phyloP scores from a whole-genome alignment of 257 asterid species.

The Fraxinus excelsior region DNA sequence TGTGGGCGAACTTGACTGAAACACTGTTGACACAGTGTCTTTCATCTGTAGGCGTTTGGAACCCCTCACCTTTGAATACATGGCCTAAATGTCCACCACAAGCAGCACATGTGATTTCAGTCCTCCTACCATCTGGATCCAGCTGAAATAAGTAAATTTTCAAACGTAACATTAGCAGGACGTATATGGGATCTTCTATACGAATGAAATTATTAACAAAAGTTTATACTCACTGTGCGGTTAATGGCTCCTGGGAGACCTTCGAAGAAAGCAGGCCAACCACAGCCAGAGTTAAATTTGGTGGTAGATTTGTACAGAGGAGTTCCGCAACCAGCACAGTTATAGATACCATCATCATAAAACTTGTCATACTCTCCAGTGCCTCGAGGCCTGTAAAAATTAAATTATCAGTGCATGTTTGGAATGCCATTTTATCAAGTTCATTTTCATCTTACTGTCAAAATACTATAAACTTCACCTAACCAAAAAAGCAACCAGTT shows the following conservation, averaged over 20 bases:
- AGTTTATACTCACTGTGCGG: constrained; percentile 51
- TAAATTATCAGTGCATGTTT: not conserved
- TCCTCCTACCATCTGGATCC: constrained; percentile 85
- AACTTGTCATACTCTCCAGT: constrained; percentile 82
- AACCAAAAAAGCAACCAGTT: no score
- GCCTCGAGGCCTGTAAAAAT: constrained; percentile 49
- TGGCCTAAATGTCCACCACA: constrained; percentile 89
- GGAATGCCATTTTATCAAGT: not conserved
- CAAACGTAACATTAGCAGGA: not conserved
- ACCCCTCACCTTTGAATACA: constrained; percentile 77
- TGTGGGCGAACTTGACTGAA: constrained; percentile 59
- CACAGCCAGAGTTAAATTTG: constrained; percentile 78
- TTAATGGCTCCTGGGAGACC: constrained; percentile 70
- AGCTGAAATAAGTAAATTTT: constrained; percentile 42
- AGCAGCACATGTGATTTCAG: constrained; percentile 74
- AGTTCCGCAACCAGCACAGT: constrained; percentile 67
- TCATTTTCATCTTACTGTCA: no score
- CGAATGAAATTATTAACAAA: not conserved
- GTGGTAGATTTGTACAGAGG: constrained; percentile 78
- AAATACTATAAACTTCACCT: no score
- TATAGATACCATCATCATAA: constrained; percentile 55
- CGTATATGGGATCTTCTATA: not conserved
- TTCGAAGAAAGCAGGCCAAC: constrained; percentile 88
- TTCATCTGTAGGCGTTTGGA: constrained; percentile 61
- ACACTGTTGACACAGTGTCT: constrained; percentile 84